Evolutionary conservation across 164 flowering plant species (phyloP).

Genomic region (Malania oleifera): DNA sequence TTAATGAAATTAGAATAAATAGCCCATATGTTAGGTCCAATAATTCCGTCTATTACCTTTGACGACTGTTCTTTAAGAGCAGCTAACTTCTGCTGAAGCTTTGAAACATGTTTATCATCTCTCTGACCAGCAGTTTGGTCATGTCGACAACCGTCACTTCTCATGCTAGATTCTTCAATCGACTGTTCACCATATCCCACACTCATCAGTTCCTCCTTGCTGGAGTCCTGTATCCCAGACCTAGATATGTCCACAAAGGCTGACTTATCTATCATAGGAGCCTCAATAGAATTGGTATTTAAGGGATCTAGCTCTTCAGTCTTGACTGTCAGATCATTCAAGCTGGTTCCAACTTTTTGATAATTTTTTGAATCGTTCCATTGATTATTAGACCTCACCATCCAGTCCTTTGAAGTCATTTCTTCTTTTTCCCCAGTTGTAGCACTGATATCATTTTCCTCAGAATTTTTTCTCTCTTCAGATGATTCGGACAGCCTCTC

Average conservation of each 20-base stretch:
- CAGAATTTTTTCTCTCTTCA: slow-evolving; percentile 21
- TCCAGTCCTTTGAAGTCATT: slow-evolving; percentile 8
- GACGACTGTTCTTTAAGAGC: slow-evolving; percentile 21
- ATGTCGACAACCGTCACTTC: slow-evolving; percentile 10
- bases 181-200: slow-evolving; percentile 2
- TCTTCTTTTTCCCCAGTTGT: slow-evolving; percentile 13
- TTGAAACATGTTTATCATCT: slow-evolving; percentile 14
- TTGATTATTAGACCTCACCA: slow-evolving; percentile 13
- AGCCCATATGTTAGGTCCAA: background rate
- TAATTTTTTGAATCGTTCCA: slow-evolving; percentile 12
- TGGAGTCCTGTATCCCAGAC: slow-evolving; percentile 4
- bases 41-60: slow-evolving; percentile 24
- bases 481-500: slow-evolving; percentile 50
- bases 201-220: slow-evolving; percentile 4
- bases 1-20: background rate
- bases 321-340: slow-evolving; percentile 25
- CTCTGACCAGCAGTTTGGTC: slow-evolving; percentile 16
- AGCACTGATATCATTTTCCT: slow-evolving; percentile 4
- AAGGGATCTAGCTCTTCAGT: slow-evolving; percentile 19
- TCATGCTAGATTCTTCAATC: slow-evolving; percentile 4
- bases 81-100: slow-evolving; percentile 20
- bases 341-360: slow-evolving; percentile 18
- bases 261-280: slow-evolving; percentile 4
- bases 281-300: slow-evolving; percentile 4
- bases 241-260: slow-evolving; percentile 5